These are phyloP conservation scores for Buddleja alternifolia DNA, from an alignment of 257 asterid species.

Conservation along the genomic window DNA sequence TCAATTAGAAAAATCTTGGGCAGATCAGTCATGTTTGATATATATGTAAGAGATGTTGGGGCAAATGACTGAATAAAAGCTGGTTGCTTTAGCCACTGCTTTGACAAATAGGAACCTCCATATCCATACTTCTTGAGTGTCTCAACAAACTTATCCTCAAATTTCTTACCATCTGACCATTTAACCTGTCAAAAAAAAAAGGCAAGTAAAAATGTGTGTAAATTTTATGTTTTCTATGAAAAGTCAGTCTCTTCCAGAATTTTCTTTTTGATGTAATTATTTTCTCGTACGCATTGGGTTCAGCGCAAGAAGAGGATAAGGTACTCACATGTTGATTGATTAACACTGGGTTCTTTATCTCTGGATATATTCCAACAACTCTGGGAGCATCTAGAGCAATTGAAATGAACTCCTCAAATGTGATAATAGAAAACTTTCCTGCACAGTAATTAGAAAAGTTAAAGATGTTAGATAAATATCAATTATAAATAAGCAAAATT, in stretches of 20 bases:
- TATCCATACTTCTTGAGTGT: constrained; percentile 80
- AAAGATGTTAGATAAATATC: background rate
- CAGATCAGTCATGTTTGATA: constrained; percentile 74
- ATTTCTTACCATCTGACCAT: constrained; percentile 83
- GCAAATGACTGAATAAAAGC: constrained; percentile 94
- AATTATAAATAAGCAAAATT: background rate
- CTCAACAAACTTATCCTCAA: constrained; percentile 85
- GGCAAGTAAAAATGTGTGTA: constrained; percentile 13
- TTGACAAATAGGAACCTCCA: constrained; percentile 82
- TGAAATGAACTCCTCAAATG: constrained; percentile 84
- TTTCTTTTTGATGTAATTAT: background rate
- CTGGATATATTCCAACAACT: constrained; percentile 97
- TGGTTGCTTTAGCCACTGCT: constrained; percentile 84
- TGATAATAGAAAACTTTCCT: constrained; percentile 82
- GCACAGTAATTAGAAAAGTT: constrained; percentile 29
- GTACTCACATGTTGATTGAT: constrained; percentile 81
- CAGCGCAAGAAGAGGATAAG: constrained; percentile 26
- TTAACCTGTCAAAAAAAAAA: constrained; percentile 62
- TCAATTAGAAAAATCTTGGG: constrained; percentile 84
- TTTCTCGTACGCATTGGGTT: background rate
- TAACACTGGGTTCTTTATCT: constrained; percentile 88
- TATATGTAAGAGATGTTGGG: constrained; percentile 75
- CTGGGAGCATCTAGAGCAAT: constrained; percentile 87
- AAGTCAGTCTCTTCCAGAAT: background rate
- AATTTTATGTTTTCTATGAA: background rate